A percentile compares a stretch with the other conserved stretches of the same genome.
Conservation (phyloP, 306 rosid species). For the Echinosophora koreensis region DNA sequence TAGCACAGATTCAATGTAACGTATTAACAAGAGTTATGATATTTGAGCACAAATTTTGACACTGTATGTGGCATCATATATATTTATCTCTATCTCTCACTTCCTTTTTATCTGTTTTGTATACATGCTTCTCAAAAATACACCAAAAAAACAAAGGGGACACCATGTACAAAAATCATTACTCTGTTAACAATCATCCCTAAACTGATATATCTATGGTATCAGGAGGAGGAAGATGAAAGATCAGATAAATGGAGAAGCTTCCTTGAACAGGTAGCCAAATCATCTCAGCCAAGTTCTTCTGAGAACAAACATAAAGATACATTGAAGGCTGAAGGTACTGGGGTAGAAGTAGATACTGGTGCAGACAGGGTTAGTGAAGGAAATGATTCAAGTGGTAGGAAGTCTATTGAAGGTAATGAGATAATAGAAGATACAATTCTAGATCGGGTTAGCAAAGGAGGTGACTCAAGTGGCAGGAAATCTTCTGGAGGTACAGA, state of each 20-base stretch:
- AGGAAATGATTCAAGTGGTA: conserved; percentile 42
- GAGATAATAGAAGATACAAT: conserved; percentile 40
- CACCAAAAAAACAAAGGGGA: too few relatives aligned
- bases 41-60: too few relatives aligned
- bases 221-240: conserved; percentile 92
- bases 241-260: conserved; percentile 76
- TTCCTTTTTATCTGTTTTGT: too few relatives aligned
- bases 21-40: not conserved
- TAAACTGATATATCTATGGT: conserved; percentile 47
- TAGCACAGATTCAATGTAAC: conserved; percentile 10
- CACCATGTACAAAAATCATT: too few relatives aligned
- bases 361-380: conserved; percentile 44
- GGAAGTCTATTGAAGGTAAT: conserved; percentile 42
- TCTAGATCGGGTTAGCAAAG: conserved; percentile 34
- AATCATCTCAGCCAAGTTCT: conserved; percentile 52
- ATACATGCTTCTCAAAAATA: too few relatives aligned
- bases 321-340: conserved; percentile 51
- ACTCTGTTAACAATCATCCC: not conserved
- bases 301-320: conserved; percentile 53
- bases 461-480: conserved; percentile 40
- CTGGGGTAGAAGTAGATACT: conserved; percentile 47
- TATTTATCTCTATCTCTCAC: too few relatives aligned
- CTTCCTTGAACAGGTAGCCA: conserved; percentile 68
- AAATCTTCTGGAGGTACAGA: conserved; percentile 34
- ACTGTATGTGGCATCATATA: too few relatives aligned